phyloP scores from a whole-genome alignment of 1,284 basidiomycete species.

The Ganoderma sinense region DNA sequence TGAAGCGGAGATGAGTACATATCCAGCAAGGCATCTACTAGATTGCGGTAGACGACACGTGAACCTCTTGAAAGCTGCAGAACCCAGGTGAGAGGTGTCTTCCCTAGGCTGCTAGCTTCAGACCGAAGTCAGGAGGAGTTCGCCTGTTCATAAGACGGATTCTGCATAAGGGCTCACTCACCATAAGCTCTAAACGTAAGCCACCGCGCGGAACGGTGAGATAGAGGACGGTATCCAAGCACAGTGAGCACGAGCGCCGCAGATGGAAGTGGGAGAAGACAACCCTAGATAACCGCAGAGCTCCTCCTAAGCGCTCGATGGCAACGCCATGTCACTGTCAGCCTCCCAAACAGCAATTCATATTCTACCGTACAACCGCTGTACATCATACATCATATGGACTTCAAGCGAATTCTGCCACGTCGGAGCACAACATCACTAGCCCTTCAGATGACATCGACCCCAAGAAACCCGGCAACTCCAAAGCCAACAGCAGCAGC shows the following conservation, averaged over 20 bases:
- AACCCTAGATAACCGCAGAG: background rate
- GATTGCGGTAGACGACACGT: background rate
- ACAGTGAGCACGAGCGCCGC: background rate
- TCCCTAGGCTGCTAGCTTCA: background rate
- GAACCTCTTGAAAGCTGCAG: background rate
- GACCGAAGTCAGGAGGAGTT: background rate
- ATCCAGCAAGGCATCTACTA: background rate
- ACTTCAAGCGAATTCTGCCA: background rate
- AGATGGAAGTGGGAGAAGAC: background rate
- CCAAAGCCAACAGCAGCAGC: conserved; percentile 36
- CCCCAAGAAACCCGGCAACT: conserved; percentile 33
- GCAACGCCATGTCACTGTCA: background rate
- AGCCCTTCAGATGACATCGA: conserved; percentile 32
- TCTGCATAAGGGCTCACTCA: background rate
- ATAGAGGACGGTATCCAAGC: background rate
- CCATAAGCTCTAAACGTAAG: background rate
- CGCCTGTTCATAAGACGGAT: background rate
- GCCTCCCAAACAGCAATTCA: background rate
- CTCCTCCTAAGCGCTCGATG: background rate
- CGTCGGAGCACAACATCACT: background rate
- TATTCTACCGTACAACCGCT: background rate
- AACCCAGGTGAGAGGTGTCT: background rate
- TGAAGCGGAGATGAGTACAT: background rate
- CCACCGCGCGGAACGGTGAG: background rate
- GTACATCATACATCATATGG: background rate